phyloP scores from a whole-genome alignment of 2,329 filamentous ascomycete species.

The Dactylellina leptospora region DNA sequence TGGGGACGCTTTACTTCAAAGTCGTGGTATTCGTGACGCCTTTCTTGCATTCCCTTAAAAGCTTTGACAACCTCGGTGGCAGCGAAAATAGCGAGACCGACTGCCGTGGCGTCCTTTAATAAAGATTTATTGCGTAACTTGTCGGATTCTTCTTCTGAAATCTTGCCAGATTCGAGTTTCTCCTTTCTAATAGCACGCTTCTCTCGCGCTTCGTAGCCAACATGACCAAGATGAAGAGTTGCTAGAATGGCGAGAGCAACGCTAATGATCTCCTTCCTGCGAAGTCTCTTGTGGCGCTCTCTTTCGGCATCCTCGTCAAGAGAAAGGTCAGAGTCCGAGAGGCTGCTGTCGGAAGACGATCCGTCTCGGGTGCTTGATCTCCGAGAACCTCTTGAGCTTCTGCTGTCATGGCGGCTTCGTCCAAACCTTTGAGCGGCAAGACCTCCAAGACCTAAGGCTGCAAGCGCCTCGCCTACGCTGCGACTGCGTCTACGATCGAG shows the following conservation, averaged over 20 bases:
- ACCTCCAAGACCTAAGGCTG: constrained; percentile 37
- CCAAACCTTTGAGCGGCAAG: constrained; percentile 43
- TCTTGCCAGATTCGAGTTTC: constrained; percentile 41
- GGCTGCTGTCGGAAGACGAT: constrained; percentile 41
- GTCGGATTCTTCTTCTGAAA: constrained; percentile 37
- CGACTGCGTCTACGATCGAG: constrained; percentile 36
- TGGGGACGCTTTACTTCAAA: constrained; percentile 23
- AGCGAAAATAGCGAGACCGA: constrained; percentile 45
- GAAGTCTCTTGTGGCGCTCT: constrained; percentile 39
- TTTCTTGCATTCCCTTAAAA: constrained; percentile 26
- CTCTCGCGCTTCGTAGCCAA: constrained; percentile 37
- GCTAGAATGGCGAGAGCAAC: constrained; percentile 48
- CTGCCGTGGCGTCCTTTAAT: constrained; percentile 39
- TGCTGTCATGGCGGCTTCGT: constrained; percentile 28
- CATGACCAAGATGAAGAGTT: constrained; percentile 39
- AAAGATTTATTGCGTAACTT: constrained; percentile 30
- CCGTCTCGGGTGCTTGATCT: constrained; percentile 4
- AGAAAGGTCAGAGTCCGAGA: constrained; percentile 48
- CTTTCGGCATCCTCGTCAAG: constrained; percentile 32
- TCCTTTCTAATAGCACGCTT: constrained; percentile 42
- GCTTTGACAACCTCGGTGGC: constrained; percentile 41
- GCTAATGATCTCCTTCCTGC: constrained; percentile 43
- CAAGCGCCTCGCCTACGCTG: constrained; percentile 30
- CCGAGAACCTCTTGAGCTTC: constrained; percentile 8
- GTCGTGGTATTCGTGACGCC: constrained; percentile 15